phyloP scores from a whole-genome alignment of 2,329 filamentous ascomycete species.

The Neofusicoccum parvum region DNA sequence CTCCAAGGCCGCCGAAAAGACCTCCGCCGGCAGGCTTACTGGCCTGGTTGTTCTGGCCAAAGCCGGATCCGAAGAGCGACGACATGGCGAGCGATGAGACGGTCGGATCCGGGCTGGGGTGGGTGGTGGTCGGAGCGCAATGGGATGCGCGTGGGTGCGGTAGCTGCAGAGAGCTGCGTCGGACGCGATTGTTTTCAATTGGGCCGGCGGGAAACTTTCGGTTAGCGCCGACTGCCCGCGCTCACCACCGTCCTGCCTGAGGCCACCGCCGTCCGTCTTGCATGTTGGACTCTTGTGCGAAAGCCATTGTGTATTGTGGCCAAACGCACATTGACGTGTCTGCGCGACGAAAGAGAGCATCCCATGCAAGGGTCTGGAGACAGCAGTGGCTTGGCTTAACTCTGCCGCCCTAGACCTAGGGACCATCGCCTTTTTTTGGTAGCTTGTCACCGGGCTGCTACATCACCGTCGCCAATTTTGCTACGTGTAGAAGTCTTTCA shows the following conservation, averaged over 20 bases:
- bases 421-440: too few species aligned
- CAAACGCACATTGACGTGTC: too few species aligned
- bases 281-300: not conserved
- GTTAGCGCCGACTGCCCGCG: conserved; percentile 14
- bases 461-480: too few species aligned
- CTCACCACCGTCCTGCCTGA: not conserved
- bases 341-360: too few species aligned
- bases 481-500: too few species aligned
- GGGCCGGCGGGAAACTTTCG: conserved; percentile 23
- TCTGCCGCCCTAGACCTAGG: too few species aligned
- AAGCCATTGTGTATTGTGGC: too few species aligned
- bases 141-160: conserved; percentile 27
- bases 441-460: too few species aligned
- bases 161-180: conserved; percentile 6
- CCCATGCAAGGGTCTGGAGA: too few species aligned
- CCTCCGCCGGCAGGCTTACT: conserved; percentile 26
- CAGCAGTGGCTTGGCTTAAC: too few species aligned
- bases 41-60: conserved; percentile 31
- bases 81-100: conserved; percentile 24
- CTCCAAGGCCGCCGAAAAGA: conserved; percentile 31
- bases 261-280: not conserved
- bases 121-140: conserved; percentile 25
- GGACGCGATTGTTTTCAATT: conserved; percentile 25
- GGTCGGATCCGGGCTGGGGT: conserved; percentile 23
- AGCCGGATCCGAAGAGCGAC: conserved; percentile 32